Evolutionary conservation across 2,329 filamentous ascomycete genomes (phyloP).

Genomic region (Penicillium paneum): DNA sequence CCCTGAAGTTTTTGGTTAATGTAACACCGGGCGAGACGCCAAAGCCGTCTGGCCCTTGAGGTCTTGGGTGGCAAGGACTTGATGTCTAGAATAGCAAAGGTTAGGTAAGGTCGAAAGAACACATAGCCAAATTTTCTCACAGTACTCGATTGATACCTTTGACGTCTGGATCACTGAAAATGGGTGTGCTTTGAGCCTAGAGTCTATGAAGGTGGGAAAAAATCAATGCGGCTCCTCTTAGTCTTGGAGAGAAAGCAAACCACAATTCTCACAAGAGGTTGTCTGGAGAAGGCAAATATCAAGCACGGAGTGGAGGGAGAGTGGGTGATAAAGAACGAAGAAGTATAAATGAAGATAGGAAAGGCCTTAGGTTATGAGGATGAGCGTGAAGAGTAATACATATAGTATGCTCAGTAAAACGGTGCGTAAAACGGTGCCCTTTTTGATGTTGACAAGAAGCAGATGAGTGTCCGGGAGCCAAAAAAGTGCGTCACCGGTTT

Average conservation of each 20-base stretch:
- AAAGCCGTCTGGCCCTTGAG: slow-evolving; percentile 17
- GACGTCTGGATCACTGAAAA: background rate
- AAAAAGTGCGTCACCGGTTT: slow-evolving; percentile 18
- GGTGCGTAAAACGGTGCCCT: background rate
- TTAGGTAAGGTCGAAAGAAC: slow-evolving; percentile 13
- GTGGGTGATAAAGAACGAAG: slow-evolving; percentile 5
- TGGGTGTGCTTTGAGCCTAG: background rate
- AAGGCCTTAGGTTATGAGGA: slow-evolving; percentile 1
- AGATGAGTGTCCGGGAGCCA: slow-evolving; percentile 8
- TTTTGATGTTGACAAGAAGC: slow-evolving; percentile 8
- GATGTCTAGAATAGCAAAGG: slow-evolving; percentile 14
- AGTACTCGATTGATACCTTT: slow-evolving; percentile 6
- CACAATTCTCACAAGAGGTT: background rate
- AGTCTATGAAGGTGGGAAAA: background rate
- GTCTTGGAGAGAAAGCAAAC: background rate
- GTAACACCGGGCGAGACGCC: slow-evolving; percentile 24
- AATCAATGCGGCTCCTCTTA: background rate
- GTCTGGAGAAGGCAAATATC: background rate
- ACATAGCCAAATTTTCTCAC: slow-evolving; percentile 8
- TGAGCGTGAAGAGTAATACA: background rate
- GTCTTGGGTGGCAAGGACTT: slow-evolving; percentile 15
- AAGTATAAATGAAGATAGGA: background rate
- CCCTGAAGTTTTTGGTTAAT: slow-evolving; percentile 20
- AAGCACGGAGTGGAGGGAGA: background rate
- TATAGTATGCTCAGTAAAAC: background rate